These are phyloP conservation scores for Xylaria longipes DNA, from an alignment of 495 filamentous ascomycete genomes.

Conservation along the genomic window DNA sequence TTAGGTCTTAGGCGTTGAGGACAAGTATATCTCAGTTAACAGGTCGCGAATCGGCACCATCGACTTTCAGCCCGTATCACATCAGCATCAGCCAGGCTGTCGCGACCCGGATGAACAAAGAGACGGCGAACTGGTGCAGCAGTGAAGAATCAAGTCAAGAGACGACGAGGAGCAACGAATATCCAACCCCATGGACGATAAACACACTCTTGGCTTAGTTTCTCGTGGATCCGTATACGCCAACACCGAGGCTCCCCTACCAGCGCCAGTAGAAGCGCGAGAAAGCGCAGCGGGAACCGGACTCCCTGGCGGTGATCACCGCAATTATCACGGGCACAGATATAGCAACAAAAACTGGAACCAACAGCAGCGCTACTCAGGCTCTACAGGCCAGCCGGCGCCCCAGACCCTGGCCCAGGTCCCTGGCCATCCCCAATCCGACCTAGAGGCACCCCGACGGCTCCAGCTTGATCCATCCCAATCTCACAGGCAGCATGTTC, in stretches of 20 bases:
- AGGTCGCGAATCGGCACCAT: neutral
- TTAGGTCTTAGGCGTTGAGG: neutral
- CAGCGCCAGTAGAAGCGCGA: neutral
- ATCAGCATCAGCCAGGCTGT: conserved; percentile 15
- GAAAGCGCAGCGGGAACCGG: neutral
- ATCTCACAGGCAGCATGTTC: conserved; percentile 14
- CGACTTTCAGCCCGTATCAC: neutral
- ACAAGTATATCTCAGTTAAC: neutral
- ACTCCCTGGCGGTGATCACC: neutral
- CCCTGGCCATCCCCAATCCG: conserved; percentile 18
- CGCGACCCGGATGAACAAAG: conserved; percentile 11
- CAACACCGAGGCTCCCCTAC: neutral
- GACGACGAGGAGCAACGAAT: neutral
- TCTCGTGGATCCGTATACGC: conserved; percentile 1
- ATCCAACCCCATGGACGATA: conserved; percentile 15
- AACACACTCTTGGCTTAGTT: conserved; percentile 11
- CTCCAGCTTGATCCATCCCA: conserved; percentile 22
- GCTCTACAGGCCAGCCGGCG: neutral
- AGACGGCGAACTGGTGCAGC: neutral
- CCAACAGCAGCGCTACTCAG: neutral
- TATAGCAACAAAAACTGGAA: conserved; percentile 24
- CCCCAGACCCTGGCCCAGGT: conserved; percentile 12
- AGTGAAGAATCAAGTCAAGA: neutral
- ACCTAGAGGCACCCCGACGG: conserved; percentile 1
- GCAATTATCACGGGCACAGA: conserved; percentile 1